These are phyloP conservation scores for Ustilago tritici DNA, from an alignment of 1,284 basidiomycete genomes.

Conservation along the genomic window DNA sequence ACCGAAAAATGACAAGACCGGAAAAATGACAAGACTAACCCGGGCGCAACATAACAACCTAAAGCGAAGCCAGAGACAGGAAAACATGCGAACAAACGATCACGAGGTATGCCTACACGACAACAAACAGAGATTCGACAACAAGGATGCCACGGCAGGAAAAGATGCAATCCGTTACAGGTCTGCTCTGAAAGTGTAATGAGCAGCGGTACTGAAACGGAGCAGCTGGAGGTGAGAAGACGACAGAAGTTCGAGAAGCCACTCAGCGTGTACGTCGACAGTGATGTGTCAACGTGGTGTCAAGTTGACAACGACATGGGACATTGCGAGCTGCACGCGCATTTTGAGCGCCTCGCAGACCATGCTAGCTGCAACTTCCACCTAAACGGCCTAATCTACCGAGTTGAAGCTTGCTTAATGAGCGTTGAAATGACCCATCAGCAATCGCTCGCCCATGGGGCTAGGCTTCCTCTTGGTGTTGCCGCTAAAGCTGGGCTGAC, in stretches of 20 bases:
- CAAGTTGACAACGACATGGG: background rate
- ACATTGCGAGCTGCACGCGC: background rate
- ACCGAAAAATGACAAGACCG: slow-evolving; percentile 14
- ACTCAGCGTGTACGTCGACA: no score
- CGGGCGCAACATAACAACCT: slow-evolving; percentile 3
- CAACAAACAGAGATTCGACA: slow-evolving; percentile 2
- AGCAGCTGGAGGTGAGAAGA: background rate
- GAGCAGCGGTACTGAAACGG: slow-evolving; percentile 1
- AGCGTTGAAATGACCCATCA: slow-evolving; percentile 64
- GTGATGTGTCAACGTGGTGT: no score
- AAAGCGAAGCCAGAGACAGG: background rate
- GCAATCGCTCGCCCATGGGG: slow-evolving; percentile 64
- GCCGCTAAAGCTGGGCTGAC: slow-evolving; percentile 47
- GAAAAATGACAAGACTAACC: slow-evolving; percentile 17
- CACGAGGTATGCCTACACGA: background rate
- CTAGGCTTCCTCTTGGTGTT: slow-evolving; percentile 58
- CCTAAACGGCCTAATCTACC: background rate
- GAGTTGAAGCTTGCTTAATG: slow-evolving; percentile 18
- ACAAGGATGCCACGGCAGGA: slow-evolving; percentile 1
- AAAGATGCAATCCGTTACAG: slow-evolving; percentile 5
- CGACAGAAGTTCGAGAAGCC: background rate
- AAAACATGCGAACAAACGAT: slow-evolving; percentile 15
- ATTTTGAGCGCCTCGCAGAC: background rate
- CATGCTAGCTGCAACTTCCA: background rate
- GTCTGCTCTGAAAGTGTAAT: background rate